Base-by-base conservation (phyloP, 2,329 filamentous ascomycete genomes). In the Beauveria brongniartii region DNA sequence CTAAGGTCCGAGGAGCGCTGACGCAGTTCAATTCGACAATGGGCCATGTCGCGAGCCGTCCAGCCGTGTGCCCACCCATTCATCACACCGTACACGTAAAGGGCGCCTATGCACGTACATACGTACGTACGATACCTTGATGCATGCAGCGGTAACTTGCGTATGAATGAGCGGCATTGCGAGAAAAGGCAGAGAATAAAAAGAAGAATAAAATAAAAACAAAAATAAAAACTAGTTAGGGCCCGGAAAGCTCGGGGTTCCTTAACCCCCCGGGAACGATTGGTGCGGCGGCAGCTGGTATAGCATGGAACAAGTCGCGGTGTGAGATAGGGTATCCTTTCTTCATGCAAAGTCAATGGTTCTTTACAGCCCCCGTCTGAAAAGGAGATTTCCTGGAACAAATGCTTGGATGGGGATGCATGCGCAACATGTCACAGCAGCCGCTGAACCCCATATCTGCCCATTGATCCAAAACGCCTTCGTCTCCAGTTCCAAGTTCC, bases 171-270 rank as follows among this genome's bases (percentile, higher is more conserved):
- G 34, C 34, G 34, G 34, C 34, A 16, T 37, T 6, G 34, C 30
- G 2, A 37, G 34, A 37, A 37, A 16, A 37, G 12, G 12, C 34
- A 16, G 34, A 37, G 5, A 37, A 16, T 14, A n/a, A 20, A 20
- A 20, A 20, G 16, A 37, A 24, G 4, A 18, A 18, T 5, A 37
- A 22, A 7, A 34, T 14, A 16, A 37, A 16, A 37, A 37, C 3
- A 6, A 37, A 37, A 37, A 37, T 2, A 1, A 14, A 14, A 6
- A 5, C 28, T 30, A 24, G 24, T 24, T 24, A 14, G 41, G 28
- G 3, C 5, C 43, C 55, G 55, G 55, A 51, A 51, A 50, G 55
- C 55, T 58, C 55, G 55, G 55, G 28, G 37, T 40, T 47, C 26
- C 50, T 48, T 1, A 8, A 5, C 5, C 14, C 2, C 22, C 22